These are phyloP conservation scores for Arachis monticola DNA, from an alignment of 331 rosid species.

Conservation along the genomic window DNA sequence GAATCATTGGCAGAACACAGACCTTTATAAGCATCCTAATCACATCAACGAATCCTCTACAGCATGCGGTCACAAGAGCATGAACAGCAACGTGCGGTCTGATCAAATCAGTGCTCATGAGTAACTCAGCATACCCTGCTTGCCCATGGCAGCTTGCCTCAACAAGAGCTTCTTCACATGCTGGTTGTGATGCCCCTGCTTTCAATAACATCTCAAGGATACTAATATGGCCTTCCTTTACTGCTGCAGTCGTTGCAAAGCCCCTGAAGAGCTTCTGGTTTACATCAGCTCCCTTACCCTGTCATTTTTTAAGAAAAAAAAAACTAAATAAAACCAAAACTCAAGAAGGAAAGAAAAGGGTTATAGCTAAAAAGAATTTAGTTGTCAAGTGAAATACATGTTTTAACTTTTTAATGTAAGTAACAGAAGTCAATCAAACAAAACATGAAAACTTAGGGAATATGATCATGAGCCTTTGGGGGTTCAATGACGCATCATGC, in stretches of 20 bases:
- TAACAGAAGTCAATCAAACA: conserved; percentile 11
- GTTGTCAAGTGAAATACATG: background rate
- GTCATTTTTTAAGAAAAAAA: conserved; percentile 27
- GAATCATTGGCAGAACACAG: conserved; percentile 27
- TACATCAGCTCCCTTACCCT: conserved; percentile 87
- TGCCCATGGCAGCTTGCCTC: conserved; percentile 91
- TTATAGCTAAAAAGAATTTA: background rate
- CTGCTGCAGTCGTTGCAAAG: conserved; percentile 91
- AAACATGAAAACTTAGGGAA: background rate
- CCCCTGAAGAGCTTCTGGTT: conserved; percentile 94
- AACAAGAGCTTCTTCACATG: conserved; percentile 93
- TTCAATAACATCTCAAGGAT: conserved; percentile 82
- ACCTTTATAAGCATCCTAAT: conserved; percentile 80
- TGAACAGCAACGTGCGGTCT: conserved; percentile 78
- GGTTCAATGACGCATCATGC: conserved; percentile 31
- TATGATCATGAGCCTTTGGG: background rate
- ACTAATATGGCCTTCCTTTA: conserved; percentile 78
- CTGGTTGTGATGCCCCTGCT: conserved; percentile 93
- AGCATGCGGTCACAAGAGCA: conserved; percentile 85
- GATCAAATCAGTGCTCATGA: conserved; percentile 87
- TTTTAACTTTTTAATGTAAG: background rate
- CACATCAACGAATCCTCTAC: conserved; percentile 84
- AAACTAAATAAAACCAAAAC: conserved; percentile 2
- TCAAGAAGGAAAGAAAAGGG: background rate
- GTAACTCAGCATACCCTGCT: conserved; percentile 67